phyloP scores from a whole-genome alignment of 1,284 basidiomycete genomes.

The Boletus smithii region DNA sequence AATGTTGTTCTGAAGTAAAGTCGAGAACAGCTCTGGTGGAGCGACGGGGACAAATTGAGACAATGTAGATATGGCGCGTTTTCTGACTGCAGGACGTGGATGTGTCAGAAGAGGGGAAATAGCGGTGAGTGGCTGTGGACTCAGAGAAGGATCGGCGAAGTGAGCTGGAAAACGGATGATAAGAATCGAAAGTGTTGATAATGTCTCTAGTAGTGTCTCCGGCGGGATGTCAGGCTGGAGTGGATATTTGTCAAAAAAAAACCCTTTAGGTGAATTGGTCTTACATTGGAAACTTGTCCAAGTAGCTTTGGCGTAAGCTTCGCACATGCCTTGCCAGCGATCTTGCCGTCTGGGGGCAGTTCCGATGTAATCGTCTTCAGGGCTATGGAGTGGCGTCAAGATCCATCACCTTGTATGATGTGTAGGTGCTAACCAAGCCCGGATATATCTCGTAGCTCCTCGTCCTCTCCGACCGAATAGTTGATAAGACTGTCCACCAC shows the following conservation, averaged over 20 bases:
- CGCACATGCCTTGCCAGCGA: slow-evolving; percentile 77
- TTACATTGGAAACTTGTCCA: slow-evolving; percentile 70
- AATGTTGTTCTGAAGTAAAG: slow-evolving; percentile 55
- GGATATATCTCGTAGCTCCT: slow-evolving; percentile 91
- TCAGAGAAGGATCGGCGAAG: slow-evolving; percentile 53
- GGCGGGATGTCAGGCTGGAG: slow-evolving; percentile 66
- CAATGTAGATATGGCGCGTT: slow-evolving; percentile 84
- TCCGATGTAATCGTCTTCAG: slow-evolving; percentile 94
- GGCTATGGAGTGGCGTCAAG: slow-evolving; percentile 45
- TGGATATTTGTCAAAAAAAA: slow-evolving; percentile 14
- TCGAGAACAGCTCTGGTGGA: slow-evolving; percentile 50
- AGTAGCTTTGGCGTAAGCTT: slow-evolving; percentile 86
- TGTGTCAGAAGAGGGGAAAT: slow-evolving; percentile 77
- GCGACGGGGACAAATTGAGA: slow-evolving; percentile 77
- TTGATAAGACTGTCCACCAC: slow-evolving; percentile 87
- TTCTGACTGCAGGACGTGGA: slow-evolving; percentile 79
- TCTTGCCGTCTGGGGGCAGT: slow-evolving; percentile 75
- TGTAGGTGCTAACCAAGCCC: slow-evolving; percentile 66
- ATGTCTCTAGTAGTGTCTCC: slow-evolving; percentile 83
- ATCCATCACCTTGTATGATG: neutral
- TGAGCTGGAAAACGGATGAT: slow-evolving; percentile 82
- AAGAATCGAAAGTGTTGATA: slow-evolving; percentile 89
- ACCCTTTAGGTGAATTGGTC: slow-evolving; percentile 21
- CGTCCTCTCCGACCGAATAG: slow-evolving; percentile 81
- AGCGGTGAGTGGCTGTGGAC: slow-evolving; percentile 62